Percentiles rank a stretch among this genome's conserved stretches.
Evolutionary conservation across 2,329 filamentous ascomycete species (phyloP).

Genomic region (Colletotrichum camelliae): DNA sequence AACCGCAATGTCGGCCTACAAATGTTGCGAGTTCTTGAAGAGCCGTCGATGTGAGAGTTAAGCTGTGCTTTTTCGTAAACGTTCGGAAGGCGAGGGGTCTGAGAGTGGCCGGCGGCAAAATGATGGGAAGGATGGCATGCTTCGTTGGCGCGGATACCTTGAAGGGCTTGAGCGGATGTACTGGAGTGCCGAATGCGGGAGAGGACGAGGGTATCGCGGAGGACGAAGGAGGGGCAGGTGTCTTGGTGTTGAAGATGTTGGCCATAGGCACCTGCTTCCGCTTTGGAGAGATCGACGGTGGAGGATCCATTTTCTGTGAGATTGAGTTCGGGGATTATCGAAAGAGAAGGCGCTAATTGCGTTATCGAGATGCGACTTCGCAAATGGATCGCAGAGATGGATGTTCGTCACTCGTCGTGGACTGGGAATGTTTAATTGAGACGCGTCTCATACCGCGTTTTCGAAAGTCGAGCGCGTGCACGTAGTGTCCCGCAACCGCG

Average conservation of each 20-base stretch:
- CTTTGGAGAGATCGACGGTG: constrained; percentile 21
- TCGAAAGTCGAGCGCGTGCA: background rate
- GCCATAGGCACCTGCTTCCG: constrained; percentile 35
- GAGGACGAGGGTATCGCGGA: constrained; percentile 85
- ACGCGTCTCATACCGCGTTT: constrained; percentile 17
- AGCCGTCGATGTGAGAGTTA: constrained; percentile 88
- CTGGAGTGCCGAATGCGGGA: constrained; percentile 86
- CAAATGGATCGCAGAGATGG: background rate
- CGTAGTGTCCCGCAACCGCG: background rate
- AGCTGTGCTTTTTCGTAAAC: constrained; percentile 96
- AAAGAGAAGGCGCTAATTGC: background rate
- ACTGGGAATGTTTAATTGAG: constrained; percentile 20
- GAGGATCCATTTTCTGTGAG: constrained; percentile 35
- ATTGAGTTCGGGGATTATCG: background rate
- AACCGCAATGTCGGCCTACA: constrained; percentile 91
- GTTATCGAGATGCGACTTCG: background rate
- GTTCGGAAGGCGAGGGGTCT: constrained; percentile 92
- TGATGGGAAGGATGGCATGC: constrained; percentile 78
- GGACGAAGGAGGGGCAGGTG: constrained; percentile 38
- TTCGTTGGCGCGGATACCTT: constrained; percentile 52
- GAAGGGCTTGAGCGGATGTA: constrained; percentile 76
- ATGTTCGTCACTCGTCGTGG: background rate
- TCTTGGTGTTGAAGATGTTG: constrained; percentile 44
- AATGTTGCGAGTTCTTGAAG: constrained; percentile 86
- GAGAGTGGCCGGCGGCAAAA: constrained; percentile 85